Percentiles rank a stretch among this genome's conserved stretches.
Evolutionary conservation across 192 early-diverging fungal species (phyloP).

Genomic region (Coemansia sp.): DNA sequence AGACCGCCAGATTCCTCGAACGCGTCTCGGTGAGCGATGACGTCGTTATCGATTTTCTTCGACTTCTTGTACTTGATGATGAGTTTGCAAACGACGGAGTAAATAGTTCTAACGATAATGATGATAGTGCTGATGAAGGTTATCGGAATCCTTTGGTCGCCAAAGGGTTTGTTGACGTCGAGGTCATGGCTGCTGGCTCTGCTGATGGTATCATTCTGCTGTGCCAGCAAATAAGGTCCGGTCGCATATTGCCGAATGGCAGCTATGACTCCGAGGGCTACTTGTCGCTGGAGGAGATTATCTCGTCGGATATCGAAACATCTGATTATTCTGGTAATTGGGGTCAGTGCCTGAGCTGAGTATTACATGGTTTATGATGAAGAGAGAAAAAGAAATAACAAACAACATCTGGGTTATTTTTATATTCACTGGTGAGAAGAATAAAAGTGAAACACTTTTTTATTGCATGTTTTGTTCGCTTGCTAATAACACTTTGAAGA

Average conservation of each 20-base stretch:
- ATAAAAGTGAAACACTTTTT: neutral
- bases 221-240: conserved; percentile 14
- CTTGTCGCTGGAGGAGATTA: conserved; percentile 39
- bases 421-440: neutral
- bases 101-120: too few relatives aligned
- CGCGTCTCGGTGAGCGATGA: neutral
- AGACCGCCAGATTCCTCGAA: conserved; percentile 19
- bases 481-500: neutral
- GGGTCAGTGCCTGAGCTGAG: neutral
- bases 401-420: neutral
- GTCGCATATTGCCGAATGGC: neutral
- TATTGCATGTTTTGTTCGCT: too few relatives aligned
- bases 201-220: conserved; percentile 35
- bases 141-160: neutral
- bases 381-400: too few relatives aligned
- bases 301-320: conserved; percentile 36
- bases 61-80: neutral
- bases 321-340: conserved; percentile 11
- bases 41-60: conserved; percentile 6
- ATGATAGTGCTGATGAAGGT: neutral
- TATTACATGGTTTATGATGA: neutral
- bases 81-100: neutral
- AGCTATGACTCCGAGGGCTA: conserved; percentile 11
- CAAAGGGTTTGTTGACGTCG: conserved; percentile 5
- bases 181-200: conserved; percentile 31